Conservation (phyloP, 768 basidiomycete genomes). For the Rhodotorula babjevae region DNA sequence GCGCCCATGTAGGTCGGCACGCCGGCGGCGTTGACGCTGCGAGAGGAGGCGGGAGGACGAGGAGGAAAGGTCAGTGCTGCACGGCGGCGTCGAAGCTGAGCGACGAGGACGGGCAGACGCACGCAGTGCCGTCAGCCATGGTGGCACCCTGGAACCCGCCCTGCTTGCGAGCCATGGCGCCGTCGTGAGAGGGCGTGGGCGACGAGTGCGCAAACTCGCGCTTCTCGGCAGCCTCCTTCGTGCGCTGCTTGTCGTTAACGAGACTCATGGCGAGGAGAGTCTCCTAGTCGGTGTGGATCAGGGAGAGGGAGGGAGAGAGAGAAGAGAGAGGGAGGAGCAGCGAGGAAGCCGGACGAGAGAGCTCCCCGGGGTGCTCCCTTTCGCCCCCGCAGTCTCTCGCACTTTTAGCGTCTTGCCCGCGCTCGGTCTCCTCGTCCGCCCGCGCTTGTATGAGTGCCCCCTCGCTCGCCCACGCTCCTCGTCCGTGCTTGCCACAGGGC, state of each 20-base stretch:
- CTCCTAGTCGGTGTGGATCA: neutral
- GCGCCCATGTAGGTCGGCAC: slow-evolving; percentile 23
- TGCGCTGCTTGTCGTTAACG: slow-evolving; percentile 15
- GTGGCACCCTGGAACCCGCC: neutral
- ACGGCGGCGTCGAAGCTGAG: too few relatives aligned
- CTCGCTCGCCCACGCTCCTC: too few relatives aligned
- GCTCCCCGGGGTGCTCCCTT: neutral
- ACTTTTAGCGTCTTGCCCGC: too few relatives aligned
- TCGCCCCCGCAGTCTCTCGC: too few relatives aligned
- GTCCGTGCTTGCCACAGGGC: too few relatives aligned
- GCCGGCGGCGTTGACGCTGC: slow-evolving; percentile 11
- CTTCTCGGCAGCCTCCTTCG: slow-evolving; percentile 5
- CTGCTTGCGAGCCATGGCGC: neutral
- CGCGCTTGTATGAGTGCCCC: too few relatives aligned
- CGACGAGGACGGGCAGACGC: too few relatives aligned
- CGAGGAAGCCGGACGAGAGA: neutral
- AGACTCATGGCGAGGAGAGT: slow-evolving; percentile 15
- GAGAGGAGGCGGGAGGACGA: too few relatives aligned
- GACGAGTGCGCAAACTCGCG: neutral
- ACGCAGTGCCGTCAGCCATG: slow-evolving; percentile 8
- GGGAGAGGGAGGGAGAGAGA: neutral
- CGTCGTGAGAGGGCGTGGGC: neutral
- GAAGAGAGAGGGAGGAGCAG: neutral
- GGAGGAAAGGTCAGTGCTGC: too few relatives aligned
- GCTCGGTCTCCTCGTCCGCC: too few relatives aligned